These are phyloP conservation scores for Xylaria hypoxylon DNA, from an alignment of 2,329 filamentous ascomycete species.

Conservation along the genomic window DNA sequence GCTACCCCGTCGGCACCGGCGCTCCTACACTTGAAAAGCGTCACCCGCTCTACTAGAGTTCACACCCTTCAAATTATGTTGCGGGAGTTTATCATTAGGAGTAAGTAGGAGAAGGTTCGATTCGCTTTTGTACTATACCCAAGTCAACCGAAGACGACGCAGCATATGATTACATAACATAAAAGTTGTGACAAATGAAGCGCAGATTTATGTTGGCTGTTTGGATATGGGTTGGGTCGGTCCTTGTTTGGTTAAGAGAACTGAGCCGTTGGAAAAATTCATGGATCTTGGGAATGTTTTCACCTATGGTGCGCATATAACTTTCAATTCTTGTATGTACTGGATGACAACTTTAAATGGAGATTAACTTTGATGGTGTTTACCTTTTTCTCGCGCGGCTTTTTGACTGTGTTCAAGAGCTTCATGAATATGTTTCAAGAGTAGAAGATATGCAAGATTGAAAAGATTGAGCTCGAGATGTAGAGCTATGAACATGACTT, in stretches of 20 bases:
- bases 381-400: slow-evolving; percentile 4
- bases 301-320: slow-evolving; percentile 29
- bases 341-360: slow-evolving; percentile 42
- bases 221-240: slow-evolving; percentile 25
- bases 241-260: slow-evolving; percentile 24
- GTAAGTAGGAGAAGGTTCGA: slow-evolving; percentile 14
- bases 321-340: slow-evolving; percentile 46
- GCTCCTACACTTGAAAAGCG: slow-evolving; percentile 20
- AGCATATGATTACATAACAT: slow-evolving; percentile 30
- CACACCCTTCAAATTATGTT: background rate
- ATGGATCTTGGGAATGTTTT: slow-evolving; percentile 11
- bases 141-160: slow-evolving; percentile 17
- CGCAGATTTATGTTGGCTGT: slow-evolving; percentile 23
- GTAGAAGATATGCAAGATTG: background rate
- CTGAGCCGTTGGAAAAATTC: slow-evolving; percentile 16
- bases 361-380: slow-evolving; percentile 31
- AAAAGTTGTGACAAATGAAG: slow-evolving; percentile 24
- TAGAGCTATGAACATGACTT: background rate
- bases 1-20: slow-evolving; percentile 51
- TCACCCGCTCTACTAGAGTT: slow-evolving; percentile 38
- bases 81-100: background rate
- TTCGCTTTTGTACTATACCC: slow-evolving; percentile 33
- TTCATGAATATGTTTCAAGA: slow-evolving; percentile 7
- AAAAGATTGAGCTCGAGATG: background rate
- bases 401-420: background rate